Evolutionary conservation across 768 basidiomycete species (phyloP), one percentile per base, ranked within the genome.

Genomic region (Trametes elegans): DNA sequence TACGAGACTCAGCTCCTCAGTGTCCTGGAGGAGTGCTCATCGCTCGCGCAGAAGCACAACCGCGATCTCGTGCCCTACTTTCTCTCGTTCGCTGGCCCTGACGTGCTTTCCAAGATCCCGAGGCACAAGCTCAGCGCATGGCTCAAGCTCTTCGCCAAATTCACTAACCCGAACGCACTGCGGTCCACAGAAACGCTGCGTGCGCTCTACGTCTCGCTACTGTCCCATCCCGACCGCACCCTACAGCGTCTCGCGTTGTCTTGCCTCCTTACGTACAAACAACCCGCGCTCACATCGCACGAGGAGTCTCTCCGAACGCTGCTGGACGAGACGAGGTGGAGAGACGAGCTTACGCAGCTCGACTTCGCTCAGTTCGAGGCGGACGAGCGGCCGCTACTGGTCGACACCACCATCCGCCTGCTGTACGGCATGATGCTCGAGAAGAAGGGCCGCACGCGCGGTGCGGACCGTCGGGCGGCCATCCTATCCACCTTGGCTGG

Each of bases 161-260:
- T 99, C 67, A 74, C 74, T 62, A 98, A 98, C 65, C 96, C 95
- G n/a, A 96, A 92, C 71, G 90, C 93, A 0, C 74, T 95, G 2
- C 80, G 84, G 65, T 77, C 82, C 7, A 81, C 90, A 0, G 79
- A 87, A 8, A 76, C 77, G 0, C 76, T 98, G 5, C 81, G 79
- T 36, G 46, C 74, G 1, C 66, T 93, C 21, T 96, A 94, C 71
- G 76, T 78, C 13, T 72, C 79, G n/a, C 78, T 91, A 19, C 79
- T 98, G 21, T 86, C 93, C 5, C 87, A 93, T 59, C 90, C 94
- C 3, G 94, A 98, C 61, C 82, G 83, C 13, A 63, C 81, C 3
- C 73, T 98, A 2, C 96, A 97, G 71, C 76, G 73, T 7, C 73
- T 85, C 11, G 83, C 94, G 0, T 74, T 98, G 3, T 78, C 80